Base-by-base conservation (phyloP, 1,139 yeast species). In the Sugiyamaella castrensis region DNA sequence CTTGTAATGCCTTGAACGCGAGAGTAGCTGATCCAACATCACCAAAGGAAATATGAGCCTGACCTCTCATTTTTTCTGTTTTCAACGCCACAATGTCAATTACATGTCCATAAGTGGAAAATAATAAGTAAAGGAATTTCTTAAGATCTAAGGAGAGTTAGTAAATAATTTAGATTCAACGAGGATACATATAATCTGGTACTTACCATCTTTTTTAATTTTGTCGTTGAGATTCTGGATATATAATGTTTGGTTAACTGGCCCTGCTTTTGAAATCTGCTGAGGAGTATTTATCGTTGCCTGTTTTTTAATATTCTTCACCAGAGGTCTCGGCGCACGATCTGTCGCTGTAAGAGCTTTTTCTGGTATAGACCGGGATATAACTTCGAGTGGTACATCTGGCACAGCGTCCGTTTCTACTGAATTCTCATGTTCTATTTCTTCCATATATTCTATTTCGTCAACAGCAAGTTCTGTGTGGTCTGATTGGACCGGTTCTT, bases 51-150 rank as follows among this genome's bases (percentile, higher is more conserved):
- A 87, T 66, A 70, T 85, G 88, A 0, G 94, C 95, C 64, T 85
- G 94, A 0, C 95, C 95, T 37, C 91, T 72, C 71, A 81, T 73
- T 56, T 72, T 72, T 11, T 72, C 69, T 15, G 74, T 71, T 46
- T 74, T 73, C 43, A 74, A 61, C 8, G 76, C 71, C 29, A 75
- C 71, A 24, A 87, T 73, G 33, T 79, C 80, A 3, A 85, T 62
- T 1, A 87, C 74, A 56, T 81, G 87, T 1, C 94, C 95, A 62
- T 75, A 84, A 0, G 84, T 73, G 13, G 85, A 73, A 60, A 84
- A 84, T 7, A 84, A 65, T 47, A 84, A 62, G 63, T 82, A 85
- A 29, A 87, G 68, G 51, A 76, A 75, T 50, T 77, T 77, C 55
- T 75, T 76, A 52, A 86, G 64, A 36, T 74, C 71, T 54, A 32